Evolutionary conservation across 176 grass and related monocot species (phyloP), one percentile per base, ranked within the genome.

Genomic region (Aegilops longissima): DNA sequence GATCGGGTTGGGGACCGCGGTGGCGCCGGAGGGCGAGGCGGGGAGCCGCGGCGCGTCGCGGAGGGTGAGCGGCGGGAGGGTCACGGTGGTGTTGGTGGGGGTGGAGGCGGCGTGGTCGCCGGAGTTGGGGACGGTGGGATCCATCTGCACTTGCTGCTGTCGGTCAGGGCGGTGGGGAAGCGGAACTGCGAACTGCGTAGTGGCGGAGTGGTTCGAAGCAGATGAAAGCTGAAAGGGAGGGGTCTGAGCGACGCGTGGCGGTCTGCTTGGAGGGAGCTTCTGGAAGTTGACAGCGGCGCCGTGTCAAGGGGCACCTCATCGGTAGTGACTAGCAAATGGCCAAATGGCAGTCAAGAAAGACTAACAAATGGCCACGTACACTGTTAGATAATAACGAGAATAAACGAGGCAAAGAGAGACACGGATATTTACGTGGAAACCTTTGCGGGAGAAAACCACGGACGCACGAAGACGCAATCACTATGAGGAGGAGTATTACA

Each of bases 1-100:
- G 84, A 98, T 96, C 7, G 97, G 94, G 52, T 91, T 98, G 49
- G 66, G 82, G 40, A 84, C 70, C 54, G 52, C 1, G 20, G 12
- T 0, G 1, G 58, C 4, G 0, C 71, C 1, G 11, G 88, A 2
- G 17, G 74, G 34, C 63, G 27, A 30, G 17, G 51, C 3, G 2
- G 68, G 44, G 9, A 84, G 81, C 10, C 76, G 85, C 34, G 89
- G 89, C 75, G 87, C 81, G 36, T 84, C 89, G 81, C 81, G 89
- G 76, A 91, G 89, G 29, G 76, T 91, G 35, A 91, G 67, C 75
- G 80, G 74, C 47, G 89, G 85, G 67, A 87, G 81, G 56, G 75
- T 91, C 13, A 87, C 27, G 35, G 76, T 84, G 81, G 89, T 74
- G 81, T 67, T 44, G 76, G 81, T 84, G 14, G 85, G 81, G 3